Evolutionary conservation across 805 yeast genomes (phyloP), one percentile per base, ranked within the genome.

Genomic region (Pichia nakasei): DNA sequence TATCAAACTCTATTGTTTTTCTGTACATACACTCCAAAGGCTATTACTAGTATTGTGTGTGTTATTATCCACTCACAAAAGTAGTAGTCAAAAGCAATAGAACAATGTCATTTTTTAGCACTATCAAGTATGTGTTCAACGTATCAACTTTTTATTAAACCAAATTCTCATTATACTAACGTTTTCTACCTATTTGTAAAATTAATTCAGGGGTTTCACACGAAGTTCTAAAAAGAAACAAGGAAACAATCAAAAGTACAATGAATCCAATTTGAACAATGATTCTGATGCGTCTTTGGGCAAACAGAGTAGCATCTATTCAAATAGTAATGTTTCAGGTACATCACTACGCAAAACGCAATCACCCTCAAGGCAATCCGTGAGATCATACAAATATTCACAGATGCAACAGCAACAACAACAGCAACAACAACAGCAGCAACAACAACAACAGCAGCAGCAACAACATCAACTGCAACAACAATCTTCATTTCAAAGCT

Each of bases 191-290:
- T n/a, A n/a, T n/a, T n/a, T n/a, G n/a, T n/a, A n/a, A n/a, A 15
- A 7, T 31, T 34, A 7, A 4, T 38, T 15, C 45, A 73, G 78
- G 58, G 80, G 83, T 9, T 75, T 79, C 50, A 81, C 83, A n/a
- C 70, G 83, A 55, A 58, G 54, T 35, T 57, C 61, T 9, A 60
- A 59, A 38, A 64, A 64, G 53, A 64, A 63, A 46, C 61, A 58
- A 41, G 41, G 43, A n/a, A 42, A 31, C 19, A 48, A 46, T 36
- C 43, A 37, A 27, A 59, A 59, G 38, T 52, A 20, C 21, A 38
- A 38, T 26, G 54, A 52, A 19, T 48, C 54, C 9, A 42, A 41
- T 8, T 43, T 51, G 32, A 22, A 36, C 2, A 52, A 52, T 38
- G 52, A 50, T 36, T 52, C 55, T 11, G 47, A 24, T 22, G 51